Base-by-base conservation (phyloP, 2,329 filamentous ascomycete genomes). In the Parascedosporium putredinis region DNA sequence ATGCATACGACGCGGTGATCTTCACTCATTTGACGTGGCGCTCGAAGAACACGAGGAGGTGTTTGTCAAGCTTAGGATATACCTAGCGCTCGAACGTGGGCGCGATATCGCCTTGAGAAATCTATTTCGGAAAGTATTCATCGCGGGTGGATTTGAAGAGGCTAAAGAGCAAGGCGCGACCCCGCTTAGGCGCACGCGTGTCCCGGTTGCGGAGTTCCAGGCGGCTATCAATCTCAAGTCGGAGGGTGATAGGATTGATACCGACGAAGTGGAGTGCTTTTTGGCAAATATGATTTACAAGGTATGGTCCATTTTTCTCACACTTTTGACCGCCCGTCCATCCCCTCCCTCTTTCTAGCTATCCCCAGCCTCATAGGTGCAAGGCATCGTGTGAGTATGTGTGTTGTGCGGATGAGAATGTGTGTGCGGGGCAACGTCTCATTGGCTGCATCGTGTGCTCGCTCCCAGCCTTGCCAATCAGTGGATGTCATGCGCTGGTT, bases 251-350 rank as follows among this genome's bases (percentile, higher is more conserved):
- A 68, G 73, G 29, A 72, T 94, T 29, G 93, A 96, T 58, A 75
- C 78, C 27, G 94, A 98, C 62, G 93, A 98, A 66, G 90, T 97
- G 3, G 94, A 98, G 66, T 98, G 93, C 64, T 70, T 96, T 58
- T 63, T 98, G 60, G 88, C 93, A 24, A 97, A 96, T 63, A 87
- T 96, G 78, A 95, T 98, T 54, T 98, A 97, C 73, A 98, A 97
- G 81, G 91, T 95, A 67, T 57, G 67, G 59, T 20, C 10, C 18
- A 23, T 42, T 44, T 27, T 27, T 45, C 43, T 16, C 24, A 16
- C n/a, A n/a, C n/a, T n/a, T n/a, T n/a, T n/a, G n/a, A n/a, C n/a
- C n/a, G n/a, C n/a, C n/a, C n/a, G n/a, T n/a, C n/a, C n/a, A n/a
- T n/a, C n/a, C n/a, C n/a, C n/a, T n/a, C n/a, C n/a, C n/a, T n/a